Percentiles rank a stretch among this genome's conserved stretches.
These are phyloP conservation scores for Aspergillus sclerotiicarbonarius DNA, from an alignment of 495 filamentous ascomycete genomes.

Conservation along the genomic window DNA sequence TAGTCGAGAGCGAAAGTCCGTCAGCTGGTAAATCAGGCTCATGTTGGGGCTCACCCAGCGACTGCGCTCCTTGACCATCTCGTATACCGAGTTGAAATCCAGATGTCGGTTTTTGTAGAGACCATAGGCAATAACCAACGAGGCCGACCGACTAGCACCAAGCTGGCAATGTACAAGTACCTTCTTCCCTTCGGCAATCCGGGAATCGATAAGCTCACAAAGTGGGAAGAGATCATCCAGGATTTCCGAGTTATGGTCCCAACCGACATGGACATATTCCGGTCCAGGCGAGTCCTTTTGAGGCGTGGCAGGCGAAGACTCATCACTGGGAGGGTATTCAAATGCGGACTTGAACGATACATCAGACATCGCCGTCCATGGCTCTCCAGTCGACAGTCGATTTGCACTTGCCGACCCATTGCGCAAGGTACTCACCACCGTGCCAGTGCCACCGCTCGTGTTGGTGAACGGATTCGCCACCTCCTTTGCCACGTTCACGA, in stretches of 20 bases:
- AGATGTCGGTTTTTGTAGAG: slow-evolving; percentile 85
- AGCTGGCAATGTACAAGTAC: slow-evolving; percentile 95
- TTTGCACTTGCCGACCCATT: slow-evolving; percentile 34
- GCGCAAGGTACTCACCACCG: slow-evolving; percentile 44
- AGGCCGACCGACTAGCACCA: slow-evolving; percentile 94
- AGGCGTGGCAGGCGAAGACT: slow-evolving; percentile 58
- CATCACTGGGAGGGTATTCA: slow-evolving; percentile 49
- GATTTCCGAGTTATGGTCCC: slow-evolving; percentile 98
- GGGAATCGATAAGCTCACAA: slow-evolving; percentile 83
- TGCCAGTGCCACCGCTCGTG: slow-evolving; percentile 31
- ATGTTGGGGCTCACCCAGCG: slow-evolving; percentile 98
- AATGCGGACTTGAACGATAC: slow-evolving; percentile 72
- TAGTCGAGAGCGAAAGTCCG: slow-evolving; percentile 66
- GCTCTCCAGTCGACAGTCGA: slow-evolving; percentile 51
- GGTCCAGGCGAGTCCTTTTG: slow-evolving; percentile 51
- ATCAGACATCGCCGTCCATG: slow-evolving; percentile 68
- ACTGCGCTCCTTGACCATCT: slow-evolving; percentile 83
- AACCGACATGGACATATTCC: slow-evolving; percentile 93
- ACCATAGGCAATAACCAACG: slow-evolving; percentile 93
- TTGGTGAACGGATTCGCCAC: slow-evolving; percentile 79
- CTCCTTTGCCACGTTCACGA: slow-evolving; percentile 94
- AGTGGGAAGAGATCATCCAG: slow-evolving; percentile 77
- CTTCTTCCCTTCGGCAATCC: slow-evolving; percentile 74
- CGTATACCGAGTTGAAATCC: slow-evolving; percentile 90
- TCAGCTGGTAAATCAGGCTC: slow-evolving; percentile 95